Evolutionary conservation across 108 stramenopile species (phyloP), one percentile per base, ranked within the genome.

Genomic region (Cylindrotheca closterium): DNA sequence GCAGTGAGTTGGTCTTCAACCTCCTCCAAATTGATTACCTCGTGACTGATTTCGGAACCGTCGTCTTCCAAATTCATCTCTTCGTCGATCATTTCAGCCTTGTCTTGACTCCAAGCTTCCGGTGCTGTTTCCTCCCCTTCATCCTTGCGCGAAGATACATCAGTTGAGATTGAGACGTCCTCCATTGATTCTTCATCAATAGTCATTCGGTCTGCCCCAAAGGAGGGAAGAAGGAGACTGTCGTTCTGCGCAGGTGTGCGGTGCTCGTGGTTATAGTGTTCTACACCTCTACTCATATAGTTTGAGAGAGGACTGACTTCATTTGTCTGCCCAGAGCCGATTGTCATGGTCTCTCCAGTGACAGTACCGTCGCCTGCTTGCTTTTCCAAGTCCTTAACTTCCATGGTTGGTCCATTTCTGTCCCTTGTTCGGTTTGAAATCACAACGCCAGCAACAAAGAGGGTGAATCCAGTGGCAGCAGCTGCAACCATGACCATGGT

Each of bases 251-350:
- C n/a, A n/a, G n/a, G n/a, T n/a, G n/a, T n/a, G n/a, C n/a, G n/a
- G n/a, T n/a, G n/a, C n/a, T n/a, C n/a, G n/a, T n/a, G n/a, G n/a
- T n/a, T n/a, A n/a, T n/a, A n/a, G n/a, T n/a, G n/a, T n/a, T n/a
- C n/a, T n/a, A n/a, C n/a, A n/a, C n/a, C n/a, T n/a, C n/a, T n/a
- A n/a, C n/a, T n/a, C n/a, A n/a, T n/a, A n/a, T n/a, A n/a, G n/a
- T n/a, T n/a, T n/a, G n/a, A 42, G 15, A 42, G 37, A 42, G 37
- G 37, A 42, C 37, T 42, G 37, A 42, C 37, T n/a, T n/a, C n/a
- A n/a, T n/a, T n/a, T n/a, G n/a, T n/a, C n/a, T n/a, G n/a, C n/a
- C n/a, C n/a, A n/a, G n/a, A n/a, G n/a, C n/a, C n/a, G n/a, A n/a
- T n/a, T n/a, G n/a, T n/a, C n/a, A n/a, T n/a, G n/a, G n/a, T n/a